Conservation (phyloP, 2,329 filamentous ascomycete species). For the Penicillium freii region DNA sequence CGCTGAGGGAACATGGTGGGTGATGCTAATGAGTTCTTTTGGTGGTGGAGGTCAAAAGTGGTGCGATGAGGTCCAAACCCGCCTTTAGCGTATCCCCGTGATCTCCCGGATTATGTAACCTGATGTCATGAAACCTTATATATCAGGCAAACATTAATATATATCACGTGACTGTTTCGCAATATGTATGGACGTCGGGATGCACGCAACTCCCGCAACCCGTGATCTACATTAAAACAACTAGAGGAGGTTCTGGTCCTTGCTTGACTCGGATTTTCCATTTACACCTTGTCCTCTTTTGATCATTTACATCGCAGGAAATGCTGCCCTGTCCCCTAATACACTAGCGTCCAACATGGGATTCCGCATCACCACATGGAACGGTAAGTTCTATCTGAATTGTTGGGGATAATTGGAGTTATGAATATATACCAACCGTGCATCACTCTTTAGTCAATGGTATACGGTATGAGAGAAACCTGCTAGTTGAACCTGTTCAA, state of each 20-base stretch:
- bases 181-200: not conserved
- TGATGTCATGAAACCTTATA: conserved; percentile 19
- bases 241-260: not conserved
- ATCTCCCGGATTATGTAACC: conserved; percentile 27
- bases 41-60: conserved; percentile 18
- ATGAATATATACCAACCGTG: conserved; percentile 26
- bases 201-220: not conserved
- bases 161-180: conserved; percentile 14
- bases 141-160: not conserved
- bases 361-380: conserved; percentile 82
- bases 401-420: not conserved
- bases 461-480: conserved; percentile 57
- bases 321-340: conserved; percentile 11
- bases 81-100: conserved; percentile 28
- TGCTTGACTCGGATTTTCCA: not conserved
- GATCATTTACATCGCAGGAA: not conserved
- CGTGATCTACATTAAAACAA: not conserved
- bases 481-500: not conserved
- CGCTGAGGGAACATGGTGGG: conserved; percentile 64
- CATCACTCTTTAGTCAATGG: conserved; percentile 63
- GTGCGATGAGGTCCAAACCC: conserved; percentile 26
- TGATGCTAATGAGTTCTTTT: conserved; percentile 25
- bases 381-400: conserved; percentile 55
- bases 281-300: not conserved
- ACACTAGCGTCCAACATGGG: conserved; percentile 54